Evolutionary conservation across 2,329 filamentous ascomycete species (phyloP), one percentile per base, ranked within the genome.

Genomic region (Curvularia sp.): DNA sequence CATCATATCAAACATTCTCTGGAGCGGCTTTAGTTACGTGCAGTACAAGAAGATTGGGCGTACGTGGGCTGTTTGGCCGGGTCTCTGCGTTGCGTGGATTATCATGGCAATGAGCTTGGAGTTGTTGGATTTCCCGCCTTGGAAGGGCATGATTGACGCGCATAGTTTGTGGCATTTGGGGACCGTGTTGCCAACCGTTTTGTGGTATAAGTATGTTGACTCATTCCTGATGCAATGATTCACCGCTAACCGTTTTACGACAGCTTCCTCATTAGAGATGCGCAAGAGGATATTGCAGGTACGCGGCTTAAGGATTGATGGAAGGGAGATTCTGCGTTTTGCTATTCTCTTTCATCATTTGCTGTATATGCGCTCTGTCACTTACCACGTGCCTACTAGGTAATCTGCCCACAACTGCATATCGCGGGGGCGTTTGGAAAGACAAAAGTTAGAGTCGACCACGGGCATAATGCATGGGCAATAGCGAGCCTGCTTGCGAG

Each of bases 81-180:
- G 92, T 67, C 79, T 97, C 71, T 92, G 94, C 64, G 94, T 98
- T 48, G 90, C 91, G 2, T 97, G 93, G 93, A 85, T 99, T 67
- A 87, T 94, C 68, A 81, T 94, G 74, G 93, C 91, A 35, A 99
- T 99, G 95, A 94, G 94, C 77, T 82, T 99, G 77, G 95, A 99
- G 81, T 77, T 99, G 68, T 86, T 98, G 63, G 95, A 99, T 77
- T 99, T 99, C 71, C 87, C 95, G 53, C 95, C 95, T 2, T 84
- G 91, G 79, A 83, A 86, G 76, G 91, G 92, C 7, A 88, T 89
- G 76, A 79, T 99, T 50, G 95, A 99, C 82, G 95, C 95, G 4
- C 95, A 99, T 80, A 93, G 91, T 71, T 78, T 99, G 63, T 99
- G 95, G 95, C 95, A 99, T 84, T 76, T 97, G 61, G 92, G 93